Evolutionary conservation across 257 asterid genomes (phyloP), one percentile per base, ranked within the genome.

Genomic region (Sherardia arvensis): DNA sequence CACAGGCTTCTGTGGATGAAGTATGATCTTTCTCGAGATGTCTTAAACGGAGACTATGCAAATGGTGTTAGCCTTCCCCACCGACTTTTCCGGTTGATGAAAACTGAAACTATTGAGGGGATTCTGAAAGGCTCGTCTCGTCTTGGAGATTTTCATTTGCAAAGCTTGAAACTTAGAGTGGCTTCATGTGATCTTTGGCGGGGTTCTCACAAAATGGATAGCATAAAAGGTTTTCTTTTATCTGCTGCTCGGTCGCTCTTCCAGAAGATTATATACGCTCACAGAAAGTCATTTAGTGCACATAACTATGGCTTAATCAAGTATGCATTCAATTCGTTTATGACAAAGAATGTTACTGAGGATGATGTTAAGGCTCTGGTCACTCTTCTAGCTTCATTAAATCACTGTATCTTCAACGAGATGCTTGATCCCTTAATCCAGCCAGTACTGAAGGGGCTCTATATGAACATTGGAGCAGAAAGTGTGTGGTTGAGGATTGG

Each of bases 241-340:
- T 78, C 87, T 68, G 83, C 81, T 61, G 94, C 87, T 2, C 87
- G 72, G 70, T 78, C 82, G 72, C 88, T 93, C 77, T 93, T 93
- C 77, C 81, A 85, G 74, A 90, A 90, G 93, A 85, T 90, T 30
- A 74, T 93, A 65, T 75, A 62, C 73, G 89, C 91, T 1, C 97
- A 90, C 78, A 74, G 76, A 70, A 90, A 74, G 61, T 85, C 97
- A 38, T 83, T 87, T 65, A 71, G 76, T 57, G 83, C 72, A 54
- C 87, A 84, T 49, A 77, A 45, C 61, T 90, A 74, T 75, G 67
- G 72, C 64, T 27, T 69, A 64, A 81, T 93, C 76, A 83, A 78
- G 75, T 73, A 79, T 15, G 66, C 76, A 32, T 74, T 92, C 53
- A 60, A 21, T 61, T 73, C 76, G 61, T 36, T 72, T 66, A 29